Conservation (phyloP, 139 green algal genomes). For the Ettlia oleoabundans region DNA sequence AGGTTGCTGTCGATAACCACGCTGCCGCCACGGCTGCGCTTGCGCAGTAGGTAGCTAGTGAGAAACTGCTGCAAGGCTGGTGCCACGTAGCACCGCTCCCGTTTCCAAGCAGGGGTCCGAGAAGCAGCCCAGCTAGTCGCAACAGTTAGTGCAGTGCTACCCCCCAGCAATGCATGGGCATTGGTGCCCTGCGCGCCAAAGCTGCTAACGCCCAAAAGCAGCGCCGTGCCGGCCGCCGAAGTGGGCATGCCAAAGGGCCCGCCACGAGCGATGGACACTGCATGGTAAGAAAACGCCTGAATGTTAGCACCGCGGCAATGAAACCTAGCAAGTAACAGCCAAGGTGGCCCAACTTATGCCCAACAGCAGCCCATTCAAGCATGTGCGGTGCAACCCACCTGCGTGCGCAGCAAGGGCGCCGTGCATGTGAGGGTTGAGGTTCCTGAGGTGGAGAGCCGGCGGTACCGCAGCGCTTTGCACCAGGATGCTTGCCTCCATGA, state of each 20-base stretch:
- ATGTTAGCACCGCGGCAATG: too few relatives aligned
- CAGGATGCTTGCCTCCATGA: slow-evolving; percentile 51
- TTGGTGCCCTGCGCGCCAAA: slow-evolving; percentile 78
- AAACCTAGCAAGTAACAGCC: too few relatives aligned
- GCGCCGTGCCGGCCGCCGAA: not conserved
- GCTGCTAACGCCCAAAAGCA: slow-evolving; percentile 65
- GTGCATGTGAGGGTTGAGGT: slow-evolving; percentile 72
- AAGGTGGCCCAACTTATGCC: too few relatives aligned
- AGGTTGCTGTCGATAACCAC: slow-evolving; percentile 42
- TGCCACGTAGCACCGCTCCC: slow-evolving; percentile 2
- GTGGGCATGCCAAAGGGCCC: slow-evolving; percentile 31
- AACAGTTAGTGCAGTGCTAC: slow-evolving; percentile 5
- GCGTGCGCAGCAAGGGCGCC: slow-evolving; percentile 32
- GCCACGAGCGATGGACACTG: slow-evolving; percentile 44
- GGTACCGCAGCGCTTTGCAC: slow-evolving; percentile 31
- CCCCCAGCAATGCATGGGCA: slow-evolving; percentile 59
- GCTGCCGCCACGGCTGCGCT: slow-evolving; percentile 2
- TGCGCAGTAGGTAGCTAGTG: slow-evolving; percentile 21
- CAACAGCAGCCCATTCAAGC: not conserved
- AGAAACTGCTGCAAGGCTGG: slow-evolving; percentile 43
- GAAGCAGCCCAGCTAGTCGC: not conserved
- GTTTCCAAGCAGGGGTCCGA: not conserved
- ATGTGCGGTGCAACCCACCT: not conserved
- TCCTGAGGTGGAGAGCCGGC: slow-evolving; percentile 60
- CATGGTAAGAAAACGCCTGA: too few relatives aligned